Base-by-base conservation (phyloP, 1,139 yeast genomes). In the Geotrichum histeridarum region DNA sequence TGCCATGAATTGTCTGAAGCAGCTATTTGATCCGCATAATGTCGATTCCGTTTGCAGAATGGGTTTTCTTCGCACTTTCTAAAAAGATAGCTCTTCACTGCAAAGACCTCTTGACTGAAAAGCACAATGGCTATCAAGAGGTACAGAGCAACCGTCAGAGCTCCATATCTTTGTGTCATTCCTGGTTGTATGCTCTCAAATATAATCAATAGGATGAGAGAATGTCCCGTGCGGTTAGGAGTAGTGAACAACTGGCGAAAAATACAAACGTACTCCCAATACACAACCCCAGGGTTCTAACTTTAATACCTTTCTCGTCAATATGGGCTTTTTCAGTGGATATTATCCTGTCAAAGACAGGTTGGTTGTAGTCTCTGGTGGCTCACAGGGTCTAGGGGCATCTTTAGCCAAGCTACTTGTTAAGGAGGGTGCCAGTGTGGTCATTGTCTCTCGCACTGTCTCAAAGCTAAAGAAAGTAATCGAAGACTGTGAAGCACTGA, bases 351-450 rank as follows among this genome's bases (percentile, higher is more conserved):
- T 62, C 12, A 53, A 59, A 22, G 60, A 59, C 42, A 64, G 84
- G 68, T 67, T 80, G 1, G 91, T 87, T 1, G 77, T 93, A n/a
- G 77, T 94, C 17, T 80, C 96, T 0, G 99, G 99, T 1, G 99
- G 93, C 0, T 90, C 98, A 0, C 99, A 93, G 65, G 99, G 99
- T 0, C 74, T 93, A 1, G 99, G 99, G 0, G 83, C 82, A 1
- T 86, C 87, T 48, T 68, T 94, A 54, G 96, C 96, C 0, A 72
- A 73, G 42, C 75, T 80, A 58, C 71, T 85, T 48, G 83, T 80
- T 56, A 59, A 71, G 2, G 66, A 69, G 30, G 84, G 86, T 6
- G 87, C 93, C 49, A 72, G 73, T 58, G 88, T 91, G 5, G 74
- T 85, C 1, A 70, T 91, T 17, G 86, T 90, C 14, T 90, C 97